phyloP scores from a whole-genome alignment of 495 filamentous ascomycete species.

The Penicillium roqueforti region DNA sequence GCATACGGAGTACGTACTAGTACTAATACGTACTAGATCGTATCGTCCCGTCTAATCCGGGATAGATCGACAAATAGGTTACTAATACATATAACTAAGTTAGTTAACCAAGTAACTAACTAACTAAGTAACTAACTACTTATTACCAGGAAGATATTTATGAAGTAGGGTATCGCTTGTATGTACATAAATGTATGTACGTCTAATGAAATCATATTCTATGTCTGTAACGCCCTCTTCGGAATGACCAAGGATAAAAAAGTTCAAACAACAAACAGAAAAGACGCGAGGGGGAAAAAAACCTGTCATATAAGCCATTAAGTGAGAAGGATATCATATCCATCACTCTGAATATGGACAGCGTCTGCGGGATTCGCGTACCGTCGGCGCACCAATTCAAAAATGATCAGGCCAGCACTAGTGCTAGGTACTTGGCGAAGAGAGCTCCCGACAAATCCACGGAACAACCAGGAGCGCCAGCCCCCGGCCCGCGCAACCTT shows the following conservation, averaged over 20 bases:
- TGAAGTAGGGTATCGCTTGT: conserved; percentile 2
- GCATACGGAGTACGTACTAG: background rate
- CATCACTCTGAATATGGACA: conserved; percentile 59
- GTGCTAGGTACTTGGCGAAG: conserved; percentile 83
- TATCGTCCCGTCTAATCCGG: background rate
- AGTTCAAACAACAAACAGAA: background rate
- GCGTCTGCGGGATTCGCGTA: conserved; percentile 67
- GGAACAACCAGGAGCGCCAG: conserved; percentile 69
- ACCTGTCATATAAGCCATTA: conserved; percentile 10
- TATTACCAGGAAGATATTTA: too few relatives aligned
- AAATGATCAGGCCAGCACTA: conserved; percentile 83
- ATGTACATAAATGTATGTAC: background rate
- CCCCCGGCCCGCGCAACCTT: conserved; percentile 60
- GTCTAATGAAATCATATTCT: background rate
- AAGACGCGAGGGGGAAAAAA: background rate
- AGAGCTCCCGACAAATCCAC: conserved; percentile 68
- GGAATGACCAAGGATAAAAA: background rate
- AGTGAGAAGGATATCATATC: conserved; percentile 68
- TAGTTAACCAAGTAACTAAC: too few relatives aligned
- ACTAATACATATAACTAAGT: too few relatives aligned
- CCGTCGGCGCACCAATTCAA: conserved; percentile 78
- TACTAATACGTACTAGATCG: background rate
- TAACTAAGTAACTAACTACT: too few relatives aligned
- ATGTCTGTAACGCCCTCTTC: background rate
- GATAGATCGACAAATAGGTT: background rate